phyloP scores from a whole-genome alignment of 805 yeast species.

The Nematodospora valgi region DNA sequence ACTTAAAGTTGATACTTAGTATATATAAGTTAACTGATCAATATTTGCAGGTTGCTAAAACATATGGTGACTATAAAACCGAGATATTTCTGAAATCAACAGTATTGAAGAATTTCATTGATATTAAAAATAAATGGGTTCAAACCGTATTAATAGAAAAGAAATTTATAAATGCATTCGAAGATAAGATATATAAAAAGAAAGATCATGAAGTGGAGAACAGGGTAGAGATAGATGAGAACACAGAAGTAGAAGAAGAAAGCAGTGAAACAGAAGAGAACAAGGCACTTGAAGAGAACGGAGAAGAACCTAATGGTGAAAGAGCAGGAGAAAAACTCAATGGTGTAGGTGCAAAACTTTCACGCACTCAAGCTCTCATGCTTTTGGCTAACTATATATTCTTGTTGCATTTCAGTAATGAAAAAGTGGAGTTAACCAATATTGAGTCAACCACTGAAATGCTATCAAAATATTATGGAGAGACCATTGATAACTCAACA shows the following conservation, averaged over 20 bases:
- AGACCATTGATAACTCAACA: slow-evolving; percentile 6
- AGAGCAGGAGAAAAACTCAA: background rate
- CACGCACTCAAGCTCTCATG: background rate
- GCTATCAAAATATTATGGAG: background rate
- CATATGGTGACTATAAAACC: background rate
- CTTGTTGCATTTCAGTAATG: slow-evolving; percentile 4
- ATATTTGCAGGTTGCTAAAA: slow-evolving; percentile 1
- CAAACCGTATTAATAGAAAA: background rate
- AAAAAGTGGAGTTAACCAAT: background rate
- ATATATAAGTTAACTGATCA: slow-evolving; percentile 2
- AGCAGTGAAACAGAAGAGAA: too few species aligned
- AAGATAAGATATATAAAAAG: slow-evolving; percentile 1
- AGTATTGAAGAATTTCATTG: slow-evolving; percentile 16
- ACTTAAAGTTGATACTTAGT: slow-evolving; percentile 3
- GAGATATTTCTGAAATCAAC: background rate
- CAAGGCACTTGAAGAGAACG: too few species aligned
- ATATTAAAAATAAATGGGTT: slow-evolving; percentile 34
- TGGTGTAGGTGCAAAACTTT: background rate
- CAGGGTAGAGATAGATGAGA: background rate
- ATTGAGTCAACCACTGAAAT: background rate
- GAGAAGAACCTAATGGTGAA: background rate
- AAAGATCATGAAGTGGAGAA: slow-evolving; percentile 1
- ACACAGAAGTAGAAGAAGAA: background rate
- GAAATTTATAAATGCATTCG: background rate
- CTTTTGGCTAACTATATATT: slow-evolving; percentile 6